phyloP scores from a whole-genome alignment of 306 rosid species.

The Medicago lupulina region DNA sequence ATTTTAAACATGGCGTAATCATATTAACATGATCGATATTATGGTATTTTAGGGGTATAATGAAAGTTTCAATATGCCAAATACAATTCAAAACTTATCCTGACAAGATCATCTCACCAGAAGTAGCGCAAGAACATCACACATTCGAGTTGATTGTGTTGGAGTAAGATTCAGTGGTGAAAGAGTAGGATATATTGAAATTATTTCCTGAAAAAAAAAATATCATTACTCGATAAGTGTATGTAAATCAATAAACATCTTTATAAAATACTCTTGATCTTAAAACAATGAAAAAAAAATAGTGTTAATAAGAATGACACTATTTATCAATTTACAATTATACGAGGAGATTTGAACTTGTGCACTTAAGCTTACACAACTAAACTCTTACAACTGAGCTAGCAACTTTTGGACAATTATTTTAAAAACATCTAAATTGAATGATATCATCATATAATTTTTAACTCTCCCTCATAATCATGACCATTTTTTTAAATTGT shows the following conservation, averaged over 20 bases:
- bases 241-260: not conserved
- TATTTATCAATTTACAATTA: too few species aligned
- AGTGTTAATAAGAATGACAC: too few species aligned
- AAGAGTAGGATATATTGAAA: slow-evolving; percentile 76
- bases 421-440: not conserved
- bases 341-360: not conserved
- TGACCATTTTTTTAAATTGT: not conserved
- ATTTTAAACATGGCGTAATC: not conserved
- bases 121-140: too few species aligned
- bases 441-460: not conserved
- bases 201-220: slow-evolving; percentile 62
- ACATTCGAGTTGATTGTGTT: slow-evolving; percentile 42
- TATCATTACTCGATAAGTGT: not conserved
- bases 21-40: not conserved
- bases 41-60: not conserved
- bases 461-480: not conserved
- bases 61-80: not conserved
- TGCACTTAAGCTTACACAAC: not conserved
- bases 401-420: not conserved
- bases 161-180: slow-evolving; percentile 71
- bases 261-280: not conserved
- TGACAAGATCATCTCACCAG: too few species aligned
- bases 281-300: not conserved
- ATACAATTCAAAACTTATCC: too few species aligned
- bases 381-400: not conserved